These are phyloP conservation scores for Pyrenochaeta sp. DNA, from an alignment of 2,329 filamentous ascomycete genomes.

Conservation along the genomic window DNA sequence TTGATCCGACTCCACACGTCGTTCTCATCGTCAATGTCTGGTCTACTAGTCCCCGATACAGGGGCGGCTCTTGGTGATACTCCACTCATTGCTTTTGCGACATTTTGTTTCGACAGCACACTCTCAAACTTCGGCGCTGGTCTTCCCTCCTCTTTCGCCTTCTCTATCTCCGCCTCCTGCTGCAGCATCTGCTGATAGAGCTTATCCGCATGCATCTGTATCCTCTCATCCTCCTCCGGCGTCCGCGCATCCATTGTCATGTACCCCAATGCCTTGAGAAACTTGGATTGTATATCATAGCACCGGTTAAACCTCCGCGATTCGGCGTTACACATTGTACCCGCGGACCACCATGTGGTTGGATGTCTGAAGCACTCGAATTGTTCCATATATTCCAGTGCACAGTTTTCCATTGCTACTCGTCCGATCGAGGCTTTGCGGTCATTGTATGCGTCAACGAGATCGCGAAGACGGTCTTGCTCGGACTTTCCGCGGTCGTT, in stretches of 20 bases:
- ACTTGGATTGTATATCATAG: conserved; percentile 89
- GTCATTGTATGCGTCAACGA: conserved; percentile 85
- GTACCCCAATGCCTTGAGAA: conserved; percentile 90
- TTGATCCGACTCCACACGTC: conserved; percentile 45
- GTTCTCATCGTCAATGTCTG: conserved; percentile 16
- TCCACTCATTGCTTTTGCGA: conserved; percentile 37
- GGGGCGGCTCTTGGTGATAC: conserved; percentile 15
- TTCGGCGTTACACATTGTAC: conserved; percentile 84
- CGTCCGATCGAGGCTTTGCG: conserved; percentile 79
- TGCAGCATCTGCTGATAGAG: conserved; percentile 87
- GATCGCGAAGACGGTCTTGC: conserved; percentile 79
- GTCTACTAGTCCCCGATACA: conserved; percentile 4
- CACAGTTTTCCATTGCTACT: conserved; percentile 92
- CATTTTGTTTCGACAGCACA: conserved; percentile 55
- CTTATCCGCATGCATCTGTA: conserved; percentile 95
- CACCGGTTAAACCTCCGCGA: conserved; percentile 83
- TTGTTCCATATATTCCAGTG: conserved; percentile 83
- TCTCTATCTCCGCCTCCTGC: conserved; percentile 78
- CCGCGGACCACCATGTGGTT: conserved; percentile 66
- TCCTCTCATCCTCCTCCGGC: conserved; percentile 77
- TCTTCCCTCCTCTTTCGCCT: conserved; percentile 67
- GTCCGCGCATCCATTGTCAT: conserved; percentile 71
- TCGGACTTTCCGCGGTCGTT: conserved; percentile 76
- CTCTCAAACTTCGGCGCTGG: conserved; percentile 67
- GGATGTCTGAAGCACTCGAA: conserved; percentile 82